Percentiles rank a stretch among this genome's conserved stretches.
Conservation (phyloP, 345 rosid species). For the Moricandia arvensis region DNA sequence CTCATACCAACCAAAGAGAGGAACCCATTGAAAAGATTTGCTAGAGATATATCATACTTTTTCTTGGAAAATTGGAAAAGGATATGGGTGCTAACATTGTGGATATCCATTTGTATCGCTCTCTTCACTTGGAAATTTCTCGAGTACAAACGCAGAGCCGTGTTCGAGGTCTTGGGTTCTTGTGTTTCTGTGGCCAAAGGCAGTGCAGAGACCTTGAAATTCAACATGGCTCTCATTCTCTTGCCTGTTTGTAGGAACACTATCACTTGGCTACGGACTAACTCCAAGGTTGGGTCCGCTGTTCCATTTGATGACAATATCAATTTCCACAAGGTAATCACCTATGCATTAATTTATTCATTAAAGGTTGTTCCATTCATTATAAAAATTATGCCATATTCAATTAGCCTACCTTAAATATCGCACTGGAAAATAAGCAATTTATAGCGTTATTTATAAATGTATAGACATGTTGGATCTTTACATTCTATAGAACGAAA, state of each 20-base stretch:
- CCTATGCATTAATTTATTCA: not conserved
- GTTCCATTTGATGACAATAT: constrained; percentile 81
- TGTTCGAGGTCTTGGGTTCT: constrained; percentile 67
- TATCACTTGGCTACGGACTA: constrained; percentile 75
- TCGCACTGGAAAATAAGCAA: too few species aligned
- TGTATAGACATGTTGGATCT: too few species aligned
- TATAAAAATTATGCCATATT: too few species aligned
- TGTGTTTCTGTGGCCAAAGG: constrained; percentile 82
- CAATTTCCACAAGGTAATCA: constrained; percentile 70
- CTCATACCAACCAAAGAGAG: constrained; percentile 65
- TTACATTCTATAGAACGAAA: too few species aligned
- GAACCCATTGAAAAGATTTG: constrained; percentile 56
- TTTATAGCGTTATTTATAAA: too few species aligned
- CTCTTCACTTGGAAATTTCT: constrained; percentile 80
- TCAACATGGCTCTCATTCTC: constrained; percentile 88
- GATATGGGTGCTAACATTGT: constrained; percentile 69
- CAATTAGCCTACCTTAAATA: too few species aligned
- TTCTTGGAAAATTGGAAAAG: constrained; percentile 82
- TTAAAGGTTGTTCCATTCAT: too few species aligned
- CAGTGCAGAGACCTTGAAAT: constrained; percentile 68
- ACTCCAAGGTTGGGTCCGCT: constrained; percentile 48
- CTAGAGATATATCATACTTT: constrained; percentile 41
- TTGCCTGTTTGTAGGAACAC: constrained; percentile 79
- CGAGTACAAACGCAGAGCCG: constrained; percentile 58
- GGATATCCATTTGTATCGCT: constrained; percentile 59